Percentiles rank a stretch among this genome's conserved stretches.
Evolutionary conservation across 2,329 filamentous ascomycete genomes (phyloP).

Genomic region (Knoxdaviesia capensis): DNA sequence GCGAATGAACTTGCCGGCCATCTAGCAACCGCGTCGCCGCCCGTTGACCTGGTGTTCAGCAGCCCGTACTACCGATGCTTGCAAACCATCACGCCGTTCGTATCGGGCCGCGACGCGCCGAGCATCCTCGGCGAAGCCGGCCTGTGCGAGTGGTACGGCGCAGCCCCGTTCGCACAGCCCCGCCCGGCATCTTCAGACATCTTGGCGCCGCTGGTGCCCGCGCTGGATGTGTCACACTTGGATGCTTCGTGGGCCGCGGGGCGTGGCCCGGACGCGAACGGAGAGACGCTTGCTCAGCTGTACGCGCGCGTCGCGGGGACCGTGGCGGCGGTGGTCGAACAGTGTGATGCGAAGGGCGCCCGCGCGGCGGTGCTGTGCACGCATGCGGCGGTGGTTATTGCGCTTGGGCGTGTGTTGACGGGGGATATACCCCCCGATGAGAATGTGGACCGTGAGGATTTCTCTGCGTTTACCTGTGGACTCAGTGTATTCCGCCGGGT

Average conservation of each 20-base stretch:
- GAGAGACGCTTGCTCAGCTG: slow-evolving; percentile 62
- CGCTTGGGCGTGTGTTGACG: slow-evolving; percentile 64
- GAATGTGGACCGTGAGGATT: slow-evolving; percentile 55
- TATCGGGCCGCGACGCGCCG: slow-evolving; percentile 23
- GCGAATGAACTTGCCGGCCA: slow-evolving; percentile 54
- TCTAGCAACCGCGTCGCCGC: slow-evolving; percentile 39
- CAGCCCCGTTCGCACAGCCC: slow-evolving; percentile 70
- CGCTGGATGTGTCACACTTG: slow-evolving; percentile 34
- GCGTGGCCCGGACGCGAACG: slow-evolving; percentile 24
- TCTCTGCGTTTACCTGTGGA: slow-evolving; percentile 66
- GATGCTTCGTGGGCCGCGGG: slow-evolving; percentile 44
- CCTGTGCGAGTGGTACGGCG: slow-evolving; percentile 77
- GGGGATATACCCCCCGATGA: slow-evolving; percentile 44
- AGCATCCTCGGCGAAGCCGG: slow-evolving; percentile 34
- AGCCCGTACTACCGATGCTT: slow-evolving; percentile 77
- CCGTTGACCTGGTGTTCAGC: slow-evolving; percentile 60
- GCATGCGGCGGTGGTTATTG: slow-evolving; percentile 80
- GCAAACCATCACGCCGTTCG: slow-evolving; percentile 59
- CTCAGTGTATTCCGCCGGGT: slow-evolving; percentile 38
- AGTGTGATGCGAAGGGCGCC: slow-evolving; percentile 50
- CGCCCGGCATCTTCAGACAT: slow-evolving; percentile 22
- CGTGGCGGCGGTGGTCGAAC: slow-evolving; percentile 47
- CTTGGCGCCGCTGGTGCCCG: slow-evolving; percentile 46
- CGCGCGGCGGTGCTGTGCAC: slow-evolving; percentile 63
- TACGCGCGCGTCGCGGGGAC: slow-evolving; percentile 61